These are phyloP conservation scores for Candida michaelii DNA, from an alignment of 805 yeast species.

Conservation along the genomic window DNA sequence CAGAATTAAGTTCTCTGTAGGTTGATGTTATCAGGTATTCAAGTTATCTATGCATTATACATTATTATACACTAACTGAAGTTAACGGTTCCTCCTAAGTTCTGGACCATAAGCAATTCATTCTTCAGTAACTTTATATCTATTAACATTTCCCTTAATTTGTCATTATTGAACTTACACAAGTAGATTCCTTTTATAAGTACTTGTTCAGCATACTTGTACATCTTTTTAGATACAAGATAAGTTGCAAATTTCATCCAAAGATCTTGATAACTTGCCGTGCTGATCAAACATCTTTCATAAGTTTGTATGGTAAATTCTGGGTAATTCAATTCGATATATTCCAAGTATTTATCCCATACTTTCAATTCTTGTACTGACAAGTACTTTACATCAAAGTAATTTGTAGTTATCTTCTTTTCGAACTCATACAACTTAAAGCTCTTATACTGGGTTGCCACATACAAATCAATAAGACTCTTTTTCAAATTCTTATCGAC, in stretches of 20 bases:
- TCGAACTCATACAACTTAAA: conserved; percentile 54
- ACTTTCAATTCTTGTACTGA: conserved; percentile 49
- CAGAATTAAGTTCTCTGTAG: too few relatives aligned
- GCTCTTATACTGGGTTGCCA: conserved; percentile 53
- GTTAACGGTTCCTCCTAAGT: not conserved
- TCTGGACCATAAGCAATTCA: not conserved
- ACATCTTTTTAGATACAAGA: conserved; percentile 21
- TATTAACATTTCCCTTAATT: not conserved
- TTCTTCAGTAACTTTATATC: not conserved
- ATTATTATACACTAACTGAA: too few relatives aligned
- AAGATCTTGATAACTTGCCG: conserved; percentile 44
- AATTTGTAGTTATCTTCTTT: conserved; percentile 35
- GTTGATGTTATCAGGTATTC: too few relatives aligned
- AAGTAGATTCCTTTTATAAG: not conserved
- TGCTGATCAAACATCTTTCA: conserved; percentile 48
- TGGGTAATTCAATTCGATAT: conserved; percentile 43
- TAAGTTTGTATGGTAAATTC: conserved; percentile 33
- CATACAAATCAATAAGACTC: conserved; percentile 50
- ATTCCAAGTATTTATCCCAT: conserved; percentile 61
- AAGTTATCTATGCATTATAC: too few relatives aligned
- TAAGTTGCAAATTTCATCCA: conserved; percentile 54
- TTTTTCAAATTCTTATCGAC: conserved; percentile 42
- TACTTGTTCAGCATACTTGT: conserved; percentile 3
- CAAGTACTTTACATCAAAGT: conserved; percentile 32
- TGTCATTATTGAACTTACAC: not conserved